These are phyloP conservation scores for Triglochin maritima DNA, from an alignment of 106 monocot species.

Conservation along the genomic window DNA sequence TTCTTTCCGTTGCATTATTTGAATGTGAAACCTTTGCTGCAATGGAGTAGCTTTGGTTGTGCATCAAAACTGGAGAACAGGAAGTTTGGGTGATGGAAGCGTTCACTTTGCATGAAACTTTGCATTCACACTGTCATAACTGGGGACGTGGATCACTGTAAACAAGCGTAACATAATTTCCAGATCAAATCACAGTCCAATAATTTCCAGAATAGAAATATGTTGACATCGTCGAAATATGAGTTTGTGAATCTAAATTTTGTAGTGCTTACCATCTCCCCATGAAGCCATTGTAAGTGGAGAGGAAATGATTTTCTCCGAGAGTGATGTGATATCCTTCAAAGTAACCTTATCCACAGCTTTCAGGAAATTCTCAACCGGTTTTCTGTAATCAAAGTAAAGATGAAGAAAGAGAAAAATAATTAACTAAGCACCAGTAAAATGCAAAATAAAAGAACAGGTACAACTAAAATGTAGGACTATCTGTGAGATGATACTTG, in stretches of 20 bases:
- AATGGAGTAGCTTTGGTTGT: neutral
- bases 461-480: neutral
- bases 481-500: too few species aligned
- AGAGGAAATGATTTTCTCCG: constrained; percentile 63
- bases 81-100: neutral
- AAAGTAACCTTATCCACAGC: constrained; percentile 48
- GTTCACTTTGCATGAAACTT: constrained; percentile 27
- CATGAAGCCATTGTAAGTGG: constrained; percentile 90
- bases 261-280: constrained; percentile 54
- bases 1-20: too few species aligned
- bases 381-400: constrained; percentile 43
- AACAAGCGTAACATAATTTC: neutral
- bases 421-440: neutral
- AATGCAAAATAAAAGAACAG: neutral
- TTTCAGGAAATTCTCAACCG: constrained; percentile 59
- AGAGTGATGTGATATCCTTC: constrained; percentile 53
- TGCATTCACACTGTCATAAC: constrained; percentile 46
- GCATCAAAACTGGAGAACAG: neutral
- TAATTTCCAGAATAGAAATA: neutral
- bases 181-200: neutral
- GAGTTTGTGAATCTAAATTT: neutral
- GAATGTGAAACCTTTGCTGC: too few species aligned
- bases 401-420: neutral
- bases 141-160: constrained; percentile 40
- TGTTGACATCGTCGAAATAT: too few species aligned